A percentile compares a stretch with the other conserved stretches of the same genome.
Conservation (phyloP, 2,329 filamentous ascomycete genomes). For the Nigrograna mackinnonii region DNA sequence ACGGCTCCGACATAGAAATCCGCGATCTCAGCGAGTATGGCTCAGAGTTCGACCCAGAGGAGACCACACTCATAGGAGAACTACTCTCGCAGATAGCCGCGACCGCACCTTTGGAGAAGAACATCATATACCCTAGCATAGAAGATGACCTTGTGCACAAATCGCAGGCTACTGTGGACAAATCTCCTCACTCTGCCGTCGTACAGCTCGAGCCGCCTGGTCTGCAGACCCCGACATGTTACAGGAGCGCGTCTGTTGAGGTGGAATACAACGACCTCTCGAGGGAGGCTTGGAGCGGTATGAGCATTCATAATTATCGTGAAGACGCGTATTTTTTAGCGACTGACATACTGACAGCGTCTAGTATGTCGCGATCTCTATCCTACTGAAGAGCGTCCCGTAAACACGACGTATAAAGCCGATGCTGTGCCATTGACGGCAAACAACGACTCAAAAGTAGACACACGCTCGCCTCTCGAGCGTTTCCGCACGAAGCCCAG, state of each 20-base stretch:
- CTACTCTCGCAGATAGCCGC: slow-evolving; percentile 52
- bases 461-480: slow-evolving; percentile 68
- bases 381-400: too few relatives aligned
- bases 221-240: background rate
- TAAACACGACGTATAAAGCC: too few relatives aligned
- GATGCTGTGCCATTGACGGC: too few relatives aligned
- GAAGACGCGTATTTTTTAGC: background rate
- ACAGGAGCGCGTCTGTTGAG: slow-evolving; percentile 37
- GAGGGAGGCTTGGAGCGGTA: slow-evolving; percentile 38
- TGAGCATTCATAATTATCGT: slow-evolving; percentile 1
- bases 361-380: too few relatives aligned
- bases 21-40: slow-evolving; percentile 62
- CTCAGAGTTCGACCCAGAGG: slow-evolving; percentile 58
- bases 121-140: slow-evolving; percentile 23
- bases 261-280: slow-evolving; percentile 47
- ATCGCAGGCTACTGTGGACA: slow-evolving; percentile 5
- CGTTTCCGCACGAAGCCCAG: slow-evolving; percentile 77
- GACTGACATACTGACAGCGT: slow-evolving; percentile 46
- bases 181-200: slow-evolving; percentile 3
- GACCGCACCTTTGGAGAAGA: slow-evolving; percentile 24
- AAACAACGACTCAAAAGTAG: too few relatives aligned
- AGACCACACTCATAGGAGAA: slow-evolving; percentile 57
- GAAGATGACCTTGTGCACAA: slow-evolving; percentile 10
- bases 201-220: background rate
- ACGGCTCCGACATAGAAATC: slow-evolving; percentile 65